Conservation (phyloP, 208 protist species). For the Crithidia sp. region DNA sequence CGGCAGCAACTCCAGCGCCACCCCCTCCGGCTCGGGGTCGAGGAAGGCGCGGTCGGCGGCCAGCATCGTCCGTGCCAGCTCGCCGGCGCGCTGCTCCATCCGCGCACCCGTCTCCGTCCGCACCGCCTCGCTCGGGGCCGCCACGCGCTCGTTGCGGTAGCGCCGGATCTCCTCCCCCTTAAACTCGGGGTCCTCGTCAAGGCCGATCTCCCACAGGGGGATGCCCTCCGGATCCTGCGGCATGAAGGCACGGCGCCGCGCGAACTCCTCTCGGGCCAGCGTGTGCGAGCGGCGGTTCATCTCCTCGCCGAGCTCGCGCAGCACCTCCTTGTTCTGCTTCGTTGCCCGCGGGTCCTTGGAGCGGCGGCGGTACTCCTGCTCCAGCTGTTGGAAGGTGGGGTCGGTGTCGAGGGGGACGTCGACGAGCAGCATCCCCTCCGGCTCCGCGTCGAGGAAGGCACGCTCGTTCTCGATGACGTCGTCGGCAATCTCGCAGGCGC, state of each 20-base stretch:
- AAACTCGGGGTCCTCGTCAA: conserved; percentile 83
- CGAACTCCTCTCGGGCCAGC: conserved; percentile 71
- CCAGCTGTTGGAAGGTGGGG: conserved; percentile 62
- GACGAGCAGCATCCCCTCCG: conserved; percentile 79
- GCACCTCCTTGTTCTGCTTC: conserved; percentile 67
- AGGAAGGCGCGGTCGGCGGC: conserved; percentile 74
- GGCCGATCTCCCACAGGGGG: conserved; percentile 63
- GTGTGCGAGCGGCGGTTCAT: conserved; percentile 80
- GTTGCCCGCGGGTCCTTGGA: conserved; percentile 52
- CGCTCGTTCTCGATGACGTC: conserved; percentile 76
- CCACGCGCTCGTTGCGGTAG: conserved; percentile 52
- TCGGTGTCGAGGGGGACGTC: conserved; percentile 88
- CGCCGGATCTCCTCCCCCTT: conserved; percentile 73
- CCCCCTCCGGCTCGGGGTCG: conserved; percentile 75
- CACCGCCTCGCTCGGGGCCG: conserved; percentile 14
- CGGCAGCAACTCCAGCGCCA: conserved; percentile 73
- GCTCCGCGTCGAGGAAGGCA: conserved; percentile 77
- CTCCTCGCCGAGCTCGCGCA: conserved; percentile 64
- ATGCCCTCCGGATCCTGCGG: conserved; percentile 74
- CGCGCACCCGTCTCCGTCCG: conserved; percentile 47
- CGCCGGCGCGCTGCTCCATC: conserved; percentile 55
- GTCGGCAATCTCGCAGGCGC: conserved; percentile 79
- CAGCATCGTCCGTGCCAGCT: conserved; percentile 63
- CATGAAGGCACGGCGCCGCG: conserved; percentile 74
- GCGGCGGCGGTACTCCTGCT: conserved; percentile 76